Evolutionary conservation across 2,329 filamentous ascomycete genomes (phyloP), one percentile per base, ranked within the genome.

Genomic region (Colletotrichum noveboracense): DNA sequence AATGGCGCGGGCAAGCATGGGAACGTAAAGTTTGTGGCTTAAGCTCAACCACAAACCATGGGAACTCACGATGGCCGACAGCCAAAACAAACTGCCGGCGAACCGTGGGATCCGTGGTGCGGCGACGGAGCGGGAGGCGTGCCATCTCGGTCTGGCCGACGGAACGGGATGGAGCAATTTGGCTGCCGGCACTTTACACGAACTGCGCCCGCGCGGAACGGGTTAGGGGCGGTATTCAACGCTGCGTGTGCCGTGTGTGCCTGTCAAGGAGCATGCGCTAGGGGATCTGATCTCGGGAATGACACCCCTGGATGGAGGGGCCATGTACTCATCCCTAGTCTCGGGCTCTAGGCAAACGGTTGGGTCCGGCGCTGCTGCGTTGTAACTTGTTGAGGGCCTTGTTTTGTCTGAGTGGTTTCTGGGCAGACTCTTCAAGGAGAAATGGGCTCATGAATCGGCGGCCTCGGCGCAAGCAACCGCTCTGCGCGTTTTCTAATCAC

Each of bases 161-260:
- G 72, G 72, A 67, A 43, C 72, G 72, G 62, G 56, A 71, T 71
- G 72, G 69, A 38, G 62, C 26, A 66, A 71, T 26, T 56, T 21
- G 34, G 56, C 18, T 52, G 43, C 55, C 68, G 55, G 72, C 13
- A 71, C 30, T 61, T 61, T 48, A 30, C 6, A 26, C 10, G 12
- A n/a, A 38, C n/a, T 56, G 21, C 71, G 58, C 48, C 52, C 43
- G 43, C 43, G 60, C 32, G 52, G 7, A 28, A 34, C 72, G 72
- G 61, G 13, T 52, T 48, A 10, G 9, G 5, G 26, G n/a, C 14
- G 36, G 26, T 36, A 10, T 68, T 26, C 56, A 30, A 58, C 24
- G 16, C 58, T 73, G 32, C 71, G 30, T 62, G 4, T 34, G 60
- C 58, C 58, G 52, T 52, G 24, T 21, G 43, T 52, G n/a, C 43